Evolutionary conservation across 495 filamentous ascomycete genomes (phyloP).

Genomic region (Aspergillus affinis): DNA sequence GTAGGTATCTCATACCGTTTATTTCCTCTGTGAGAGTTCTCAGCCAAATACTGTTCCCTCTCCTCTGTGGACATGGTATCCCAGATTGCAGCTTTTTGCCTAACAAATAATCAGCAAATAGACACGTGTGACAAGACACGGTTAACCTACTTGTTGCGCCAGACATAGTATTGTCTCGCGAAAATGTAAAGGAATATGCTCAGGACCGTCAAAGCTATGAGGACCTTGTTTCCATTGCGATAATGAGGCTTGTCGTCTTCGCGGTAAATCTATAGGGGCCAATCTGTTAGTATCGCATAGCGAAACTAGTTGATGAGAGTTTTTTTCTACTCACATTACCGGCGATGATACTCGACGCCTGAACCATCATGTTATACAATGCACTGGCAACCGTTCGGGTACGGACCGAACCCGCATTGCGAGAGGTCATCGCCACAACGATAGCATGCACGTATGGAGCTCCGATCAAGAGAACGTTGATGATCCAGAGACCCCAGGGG

Average conservation of each 20-base stretch:
- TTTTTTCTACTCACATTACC: conserved; percentile 51
- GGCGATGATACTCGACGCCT: conserved; percentile 60
- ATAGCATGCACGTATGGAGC: conserved; percentile 67
- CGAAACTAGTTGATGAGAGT: too few species aligned
- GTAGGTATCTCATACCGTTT: conserved; percentile 51
- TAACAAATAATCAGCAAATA: conserved; percentile 17
- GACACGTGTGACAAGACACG: background rate
- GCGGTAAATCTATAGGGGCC: conserved; percentile 54
- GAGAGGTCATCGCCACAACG: conserved; percentile 64
- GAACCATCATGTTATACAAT: conserved; percentile 76
- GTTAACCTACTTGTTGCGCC: conserved; percentile 52
- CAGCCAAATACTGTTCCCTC: conserved; percentile 59
- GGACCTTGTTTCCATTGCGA: conserved; percentile 62
- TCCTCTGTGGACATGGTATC: conserved; percentile 61
- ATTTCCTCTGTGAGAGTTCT: conserved; percentile 66
- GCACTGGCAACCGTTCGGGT: conserved; percentile 63
- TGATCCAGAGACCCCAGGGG: conserved; percentile 53
- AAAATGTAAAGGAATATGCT: conserved; percentile 57
- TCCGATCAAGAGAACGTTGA: conserved; percentile 53
- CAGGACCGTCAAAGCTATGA: conserved; percentile 53
- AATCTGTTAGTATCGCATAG: background rate
- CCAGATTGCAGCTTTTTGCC: conserved; percentile 50
- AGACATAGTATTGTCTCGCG: conserved; percentile 63
- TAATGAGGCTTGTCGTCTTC: conserved; percentile 66
- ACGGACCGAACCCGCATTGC: conserved; percentile 66